Evolutionary conservation across 129 eudicot species (phyloP).

Genomic region (Pittosporum tobira): DNA sequence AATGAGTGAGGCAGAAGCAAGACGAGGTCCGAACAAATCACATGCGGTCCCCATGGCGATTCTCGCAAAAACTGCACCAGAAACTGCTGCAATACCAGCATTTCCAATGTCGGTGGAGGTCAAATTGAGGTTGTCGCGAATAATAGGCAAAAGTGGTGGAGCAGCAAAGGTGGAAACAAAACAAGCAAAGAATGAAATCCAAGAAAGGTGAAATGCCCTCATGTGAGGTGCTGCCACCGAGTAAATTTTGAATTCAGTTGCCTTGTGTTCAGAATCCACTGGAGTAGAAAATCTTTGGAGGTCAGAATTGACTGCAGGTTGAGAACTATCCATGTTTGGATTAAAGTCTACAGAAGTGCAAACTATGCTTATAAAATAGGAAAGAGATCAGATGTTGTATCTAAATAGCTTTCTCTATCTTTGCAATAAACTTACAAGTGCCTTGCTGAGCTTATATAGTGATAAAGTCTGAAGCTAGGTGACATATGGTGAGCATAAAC

Average conservation of each 20-base stretch:
- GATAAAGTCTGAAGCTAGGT: no score
- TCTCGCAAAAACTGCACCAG: constrained; percentile 29
- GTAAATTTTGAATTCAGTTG: constrained; percentile 15
- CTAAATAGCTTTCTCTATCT: no score
- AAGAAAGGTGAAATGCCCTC: constrained; percentile 26
- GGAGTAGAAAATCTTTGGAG: constrained; percentile 8
- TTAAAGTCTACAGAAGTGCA: no score
- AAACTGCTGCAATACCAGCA: constrained; percentile 29
- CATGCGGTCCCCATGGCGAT: constrained; percentile 29
- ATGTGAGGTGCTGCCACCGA: constrained; percentile 30
- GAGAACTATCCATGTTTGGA: constrained; percentile 9
- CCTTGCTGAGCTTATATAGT: no score
- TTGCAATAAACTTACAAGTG: no score
- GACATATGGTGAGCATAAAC: no score
- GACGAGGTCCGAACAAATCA: constrained; percentile 29
- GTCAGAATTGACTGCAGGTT: background rate
- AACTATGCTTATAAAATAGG: no score
- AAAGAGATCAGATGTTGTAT: no score
- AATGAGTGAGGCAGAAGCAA: constrained; percentile 26
- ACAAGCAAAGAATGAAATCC: constrained; percentile 29
- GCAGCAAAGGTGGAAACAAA: constrained; percentile 32
- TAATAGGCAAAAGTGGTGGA: constrained; percentile 30
- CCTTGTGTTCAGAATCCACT: constrained; percentile 28
- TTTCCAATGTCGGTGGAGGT: constrained; percentile 26
- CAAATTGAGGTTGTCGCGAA: constrained; percentile 26